Percentiles rank a stretch among this genome's conserved stretches.
phyloP scores from a whole-genome alignment of 306 rosid genomes.

The Pterocarpus santalinus region DNA sequence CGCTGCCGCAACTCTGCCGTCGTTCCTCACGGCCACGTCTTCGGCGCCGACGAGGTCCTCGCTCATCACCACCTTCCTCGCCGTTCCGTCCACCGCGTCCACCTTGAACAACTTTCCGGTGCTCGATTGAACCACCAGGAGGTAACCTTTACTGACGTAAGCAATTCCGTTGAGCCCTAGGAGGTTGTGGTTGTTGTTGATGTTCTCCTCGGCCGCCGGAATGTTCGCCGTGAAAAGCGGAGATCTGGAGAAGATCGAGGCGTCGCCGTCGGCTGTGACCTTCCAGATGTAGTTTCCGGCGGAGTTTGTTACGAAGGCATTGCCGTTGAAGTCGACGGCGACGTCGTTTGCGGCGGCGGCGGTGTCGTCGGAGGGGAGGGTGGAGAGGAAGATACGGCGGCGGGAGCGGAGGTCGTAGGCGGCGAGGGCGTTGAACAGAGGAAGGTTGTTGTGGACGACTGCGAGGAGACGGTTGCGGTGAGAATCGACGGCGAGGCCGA shows the following conservation, averaged over 20 bases:
- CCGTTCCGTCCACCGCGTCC: conserved; percentile 67
- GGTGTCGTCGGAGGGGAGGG: conserved; percentile 45
- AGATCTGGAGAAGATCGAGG: conserved; percentile 69
- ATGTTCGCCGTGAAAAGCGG: conserved; percentile 45
- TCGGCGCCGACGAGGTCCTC: conserved; percentile 66
- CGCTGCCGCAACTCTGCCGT: conserved; percentile 65
- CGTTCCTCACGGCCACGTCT: conserved; percentile 58
- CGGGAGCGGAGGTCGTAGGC: conserved; percentile 74
- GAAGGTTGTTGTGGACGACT: conserved; percentile 60
- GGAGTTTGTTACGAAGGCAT: conserved; percentile 81
- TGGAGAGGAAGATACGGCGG: conserved; percentile 62
- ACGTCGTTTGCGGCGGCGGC: conserved; percentile 60
- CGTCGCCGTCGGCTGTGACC: conserved; percentile 59
- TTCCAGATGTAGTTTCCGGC: conserved; percentile 83
- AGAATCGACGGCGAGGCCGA: conserved; percentile 72
- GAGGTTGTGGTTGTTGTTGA: background rate
- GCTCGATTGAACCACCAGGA: conserved; percentile 79
- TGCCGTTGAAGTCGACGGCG: conserved; percentile 69
- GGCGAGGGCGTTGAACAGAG: conserved; percentile 76
- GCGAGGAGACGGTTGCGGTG: conserved; percentile 66
- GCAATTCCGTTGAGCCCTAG: conserved; percentile 77
- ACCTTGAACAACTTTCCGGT: conserved; percentile 86
- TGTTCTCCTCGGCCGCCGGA: conserved; percentile 21
- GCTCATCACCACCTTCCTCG: conserved; percentile 59
- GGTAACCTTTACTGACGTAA: conserved; percentile 82